phyloP scores from a whole-genome alignment of 2,329 filamentous ascomycete genomes.

The Cladophialophora yegresii region DNA sequence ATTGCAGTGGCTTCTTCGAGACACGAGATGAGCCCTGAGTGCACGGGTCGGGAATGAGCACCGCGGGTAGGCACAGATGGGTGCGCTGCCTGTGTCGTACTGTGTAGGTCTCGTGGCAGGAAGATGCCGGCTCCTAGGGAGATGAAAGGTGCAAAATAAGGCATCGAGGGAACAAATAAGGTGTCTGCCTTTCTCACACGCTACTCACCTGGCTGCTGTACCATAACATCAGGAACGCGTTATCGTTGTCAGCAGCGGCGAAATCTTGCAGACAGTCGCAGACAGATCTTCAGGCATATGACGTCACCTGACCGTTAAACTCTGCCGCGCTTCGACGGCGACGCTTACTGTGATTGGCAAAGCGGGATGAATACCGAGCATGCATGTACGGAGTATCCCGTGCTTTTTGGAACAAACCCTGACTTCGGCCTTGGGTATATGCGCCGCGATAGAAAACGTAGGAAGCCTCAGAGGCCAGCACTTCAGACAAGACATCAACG shows the following conservation, averaged over 20 bases:
- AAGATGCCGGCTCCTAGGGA: neutral
- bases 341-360: neutral
- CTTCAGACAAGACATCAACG: neutral
- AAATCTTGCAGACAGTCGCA: neutral
- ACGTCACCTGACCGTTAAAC: neutral
- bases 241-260: neutral
- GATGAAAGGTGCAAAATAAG: neutral
- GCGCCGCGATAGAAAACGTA: neutral
- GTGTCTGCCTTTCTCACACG: neutral
- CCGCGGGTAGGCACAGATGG: neutral
- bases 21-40: neutral
- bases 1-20: neutral
- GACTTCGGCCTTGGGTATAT: neutral
- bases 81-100: neutral
- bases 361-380: neutral
- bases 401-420: neutral
- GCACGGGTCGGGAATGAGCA: neutral
- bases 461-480: neutral
- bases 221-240: neutral
- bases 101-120: neutral
- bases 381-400: neutral
- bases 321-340: neutral
- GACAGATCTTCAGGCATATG: neutral
- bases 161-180: neutral
- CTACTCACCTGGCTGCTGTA: too few species aligned